Conservation (phyloP, 257 asterid species). For the Solanum lignicaule region DNA sequence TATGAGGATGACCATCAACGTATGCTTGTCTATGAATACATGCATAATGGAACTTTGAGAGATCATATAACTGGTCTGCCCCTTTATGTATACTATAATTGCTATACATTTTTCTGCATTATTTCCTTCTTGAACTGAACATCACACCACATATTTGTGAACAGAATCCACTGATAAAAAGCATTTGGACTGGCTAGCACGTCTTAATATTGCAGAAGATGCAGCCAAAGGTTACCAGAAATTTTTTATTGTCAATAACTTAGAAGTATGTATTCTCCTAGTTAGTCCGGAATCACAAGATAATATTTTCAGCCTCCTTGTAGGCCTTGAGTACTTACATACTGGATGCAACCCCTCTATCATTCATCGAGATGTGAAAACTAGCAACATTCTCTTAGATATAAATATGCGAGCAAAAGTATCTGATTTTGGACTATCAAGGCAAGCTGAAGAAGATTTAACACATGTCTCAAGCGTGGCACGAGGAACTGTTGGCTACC, state of each 20-base stretch:
- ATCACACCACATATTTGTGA: background rate
- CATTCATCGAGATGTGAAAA: slow-evolving; percentile 91
- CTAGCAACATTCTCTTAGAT: slow-evolving; percentile 86
- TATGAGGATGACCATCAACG: slow-evolving; percentile 86
- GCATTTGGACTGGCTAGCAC: slow-evolving; percentile 78
- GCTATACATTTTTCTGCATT: background rate
- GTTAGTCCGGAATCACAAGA: background rate
- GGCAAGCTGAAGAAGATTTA: slow-evolving; percentile 93
- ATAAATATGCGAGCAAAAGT: slow-evolving; percentile 94
- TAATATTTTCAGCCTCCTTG: background rate
- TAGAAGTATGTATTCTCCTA: background rate
- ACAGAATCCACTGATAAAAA: slow-evolving; percentile 49
- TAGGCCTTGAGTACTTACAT: slow-evolving; percentile 93
- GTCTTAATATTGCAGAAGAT: slow-evolving; percentile 86
- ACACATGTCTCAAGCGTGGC: slow-evolving; percentile 94
- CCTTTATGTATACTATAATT: background rate
- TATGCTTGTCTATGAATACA: slow-evolving; percentile 93
- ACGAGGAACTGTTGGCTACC: slow-evolving; percentile 94
- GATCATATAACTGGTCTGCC: slow-evolving; percentile 68
- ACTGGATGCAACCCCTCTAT: slow-evolving; percentile 98
- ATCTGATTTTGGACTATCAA: slow-evolving; percentile 94
- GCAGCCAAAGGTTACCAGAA: slow-evolving; percentile 78
- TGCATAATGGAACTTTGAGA: slow-evolving; percentile 95
- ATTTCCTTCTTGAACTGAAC: background rate
- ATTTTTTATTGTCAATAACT: background rate